These are phyloP conservation scores for Cyberlindnera mycetangii DNA, from an alignment of 805 yeast genomes.

Conservation along the genomic window DNA sequence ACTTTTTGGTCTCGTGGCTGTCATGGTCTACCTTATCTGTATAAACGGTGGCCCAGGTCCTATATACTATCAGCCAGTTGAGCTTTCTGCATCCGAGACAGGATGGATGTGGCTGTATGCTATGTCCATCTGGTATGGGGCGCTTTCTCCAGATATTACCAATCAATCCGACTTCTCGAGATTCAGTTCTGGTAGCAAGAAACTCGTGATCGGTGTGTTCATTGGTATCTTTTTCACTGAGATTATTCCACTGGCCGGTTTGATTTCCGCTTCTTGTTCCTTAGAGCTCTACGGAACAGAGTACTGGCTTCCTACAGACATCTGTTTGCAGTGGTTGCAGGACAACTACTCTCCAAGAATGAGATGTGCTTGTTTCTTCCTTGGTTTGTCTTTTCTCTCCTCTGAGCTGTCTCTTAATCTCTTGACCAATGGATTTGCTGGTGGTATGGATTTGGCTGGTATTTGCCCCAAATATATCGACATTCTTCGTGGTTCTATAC, in stretches of 20 bases:
- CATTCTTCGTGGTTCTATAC: constrained; percentile 32
- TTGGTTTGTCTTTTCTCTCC: constrained; percentile 33
- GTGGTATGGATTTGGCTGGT: constrained; percentile 27
- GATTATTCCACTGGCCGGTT: constrained; percentile 38
- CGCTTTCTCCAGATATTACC: constrained; percentile 37
- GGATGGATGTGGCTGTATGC: constrained; percentile 42
- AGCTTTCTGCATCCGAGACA: constrained; percentile 27
- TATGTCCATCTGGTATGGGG: constrained; percentile 39
- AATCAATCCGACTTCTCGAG: constrained; percentile 41
- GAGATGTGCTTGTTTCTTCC: constrained; percentile 41
- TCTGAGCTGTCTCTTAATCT: constrained; percentile 37
- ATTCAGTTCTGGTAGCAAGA: constrained; percentile 31
- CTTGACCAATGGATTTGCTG: constrained; percentile 37
- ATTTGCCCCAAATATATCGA: constrained; percentile 22
- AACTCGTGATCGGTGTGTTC: constrained; percentile 31
- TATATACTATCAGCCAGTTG: constrained; percentile 27
- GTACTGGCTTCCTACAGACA: constrained; percentile 38
- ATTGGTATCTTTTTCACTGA: constrained; percentile 36
- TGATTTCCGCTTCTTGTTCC: constrained; percentile 36
- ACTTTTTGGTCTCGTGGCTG: constrained; percentile 39
- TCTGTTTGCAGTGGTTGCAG: constrained; percentile 37
- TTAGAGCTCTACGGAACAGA: constrained; percentile 33
- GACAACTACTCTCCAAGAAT: constrained; percentile 33
- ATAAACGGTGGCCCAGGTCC: constrained; percentile 37
- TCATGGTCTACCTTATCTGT: constrained; percentile 34